These are phyloP conservation scores for Hypsizygus marmoreus DNA, from an alignment of 768 basidiomycete genomes.

Conservation along the genomic window DNA sequence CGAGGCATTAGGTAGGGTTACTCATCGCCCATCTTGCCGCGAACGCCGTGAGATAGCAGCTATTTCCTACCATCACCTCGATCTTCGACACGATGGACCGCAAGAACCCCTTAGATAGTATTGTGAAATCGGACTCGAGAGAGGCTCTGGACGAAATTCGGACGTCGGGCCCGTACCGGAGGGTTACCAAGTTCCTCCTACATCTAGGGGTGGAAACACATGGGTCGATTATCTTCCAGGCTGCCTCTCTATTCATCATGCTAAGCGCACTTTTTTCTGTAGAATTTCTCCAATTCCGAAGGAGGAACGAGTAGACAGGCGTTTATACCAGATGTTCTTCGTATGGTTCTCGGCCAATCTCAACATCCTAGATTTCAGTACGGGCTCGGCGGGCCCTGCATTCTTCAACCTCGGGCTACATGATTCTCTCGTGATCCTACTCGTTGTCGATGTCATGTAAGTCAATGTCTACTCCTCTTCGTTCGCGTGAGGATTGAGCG, in stretches of 20 bases:
- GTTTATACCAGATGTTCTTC: constrained; percentile 66
- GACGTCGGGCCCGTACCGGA: constrained; percentile 4
- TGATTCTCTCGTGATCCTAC: constrained; percentile 52
- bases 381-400: constrained; percentile 61
- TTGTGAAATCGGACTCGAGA: not conserved
- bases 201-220: constrained; percentile 36
- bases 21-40: too few species aligned
- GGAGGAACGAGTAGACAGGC: constrained; percentile 55
- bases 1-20: too few species aligned
- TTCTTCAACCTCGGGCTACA: constrained; percentile 57
- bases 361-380: constrained; percentile 64
- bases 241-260: not conserved
- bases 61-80: too few species aligned
- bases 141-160: not conserved
- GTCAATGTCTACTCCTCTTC: constrained; percentile 11
- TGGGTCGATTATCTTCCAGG: constrained; percentile 21
- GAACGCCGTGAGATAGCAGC: too few species aligned
- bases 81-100: too few species aligned
- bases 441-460: constrained; percentile 43
- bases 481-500: not conserved
- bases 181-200: constrained; percentile 22
- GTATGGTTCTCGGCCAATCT: constrained; percentile 74
- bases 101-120: too few species aligned
- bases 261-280: not conserved
- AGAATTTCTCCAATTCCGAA: constrained; percentile 57